Evolutionary conservation across 768 basidiomycete genomes (phyloP), one percentile per base, ranked within the genome.

Genomic region (Termitomyces sp.): DNA sequence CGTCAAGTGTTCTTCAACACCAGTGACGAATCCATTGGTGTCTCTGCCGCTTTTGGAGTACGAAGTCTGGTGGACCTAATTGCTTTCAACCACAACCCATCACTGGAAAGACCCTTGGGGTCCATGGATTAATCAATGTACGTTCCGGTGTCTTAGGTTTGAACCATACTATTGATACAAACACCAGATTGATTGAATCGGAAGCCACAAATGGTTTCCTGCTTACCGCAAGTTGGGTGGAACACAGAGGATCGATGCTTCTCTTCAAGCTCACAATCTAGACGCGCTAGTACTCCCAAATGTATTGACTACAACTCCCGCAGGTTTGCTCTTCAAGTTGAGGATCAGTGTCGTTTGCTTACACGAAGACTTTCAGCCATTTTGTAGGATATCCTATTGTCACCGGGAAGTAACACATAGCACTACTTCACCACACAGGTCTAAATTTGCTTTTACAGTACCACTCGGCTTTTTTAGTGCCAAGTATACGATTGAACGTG

Each of bases 361-460:
- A 46, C 27, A 16, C 29, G 29, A 65, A 59, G n/a, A 19, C 37
- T 44, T 59, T 9, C 6, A 69, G 86, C 84, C 4, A 79, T n/a
- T n/a, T 86, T 54, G 82, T 83, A 5, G 86, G 85, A 8, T 87
- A 86, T 61, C 86, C 86, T 2, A 82, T 86, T 53, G 73, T 86
- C 37, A 85, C 86, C 23, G 84, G 85, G 82, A 43, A 62, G 72
- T 61, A 31, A 25, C 6, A 3, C 27, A 8, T 46, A 27, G 4
- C 11, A 49, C 29, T 1, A 21, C 7, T 8, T 23, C 5, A 4
- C 12, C 35, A 32, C 4, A 4, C 29, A 17, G 25, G 44, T 27
- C 31, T 53, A 27, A 43, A 52, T 35, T 41, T 31, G 7, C 41
- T 8, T 47, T 21, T 19, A 37, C 42, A 76, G 85, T 87, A 9